phyloP scores from a whole-genome alignment of 805 yeast species.

The Nakazawaea molendinolei region DNA sequence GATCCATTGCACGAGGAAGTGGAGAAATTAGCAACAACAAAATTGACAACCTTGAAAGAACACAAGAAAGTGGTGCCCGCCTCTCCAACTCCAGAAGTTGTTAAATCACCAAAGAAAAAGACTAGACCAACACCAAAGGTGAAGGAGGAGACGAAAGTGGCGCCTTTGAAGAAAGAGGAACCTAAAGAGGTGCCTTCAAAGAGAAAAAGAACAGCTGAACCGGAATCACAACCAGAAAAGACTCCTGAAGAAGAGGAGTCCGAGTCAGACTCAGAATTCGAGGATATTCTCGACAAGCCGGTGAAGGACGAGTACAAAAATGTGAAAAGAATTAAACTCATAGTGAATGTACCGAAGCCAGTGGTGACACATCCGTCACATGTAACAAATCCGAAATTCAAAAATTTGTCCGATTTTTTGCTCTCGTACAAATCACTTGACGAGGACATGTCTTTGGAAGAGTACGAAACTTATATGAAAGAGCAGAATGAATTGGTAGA shows the following conservation, averaged over 20 bases:
- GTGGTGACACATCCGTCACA: slow-evolving; percentile 57
- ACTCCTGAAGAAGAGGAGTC: slow-evolving; percentile 6
- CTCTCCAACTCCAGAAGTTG: no score
- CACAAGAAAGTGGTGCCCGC: neutral
- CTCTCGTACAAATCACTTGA: slow-evolving; percentile 52
- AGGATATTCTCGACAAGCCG: slow-evolving; percentile 1
- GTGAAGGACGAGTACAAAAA: slow-evolving; percentile 1
- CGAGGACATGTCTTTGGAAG: slow-evolving; percentile 55
- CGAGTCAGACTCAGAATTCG: slow-evolving; percentile 2
- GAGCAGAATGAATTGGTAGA: slow-evolving; percentile 42
- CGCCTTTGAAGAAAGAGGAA: neutral
- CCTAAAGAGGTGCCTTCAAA: neutral
- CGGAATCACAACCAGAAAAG: no score
- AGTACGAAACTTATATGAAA: slow-evolving; percentile 48
- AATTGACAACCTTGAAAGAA: neutral
- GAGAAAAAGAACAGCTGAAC: neutral
- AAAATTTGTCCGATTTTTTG: slow-evolving; percentile 36
- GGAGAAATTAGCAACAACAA: slow-evolving; percentile 12
- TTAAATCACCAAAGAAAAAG: slow-evolving; percentile 1
- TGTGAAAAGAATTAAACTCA: slow-evolving; percentile 22
- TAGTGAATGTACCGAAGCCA: slow-evolving; percentile 34
- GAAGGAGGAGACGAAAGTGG: neutral
- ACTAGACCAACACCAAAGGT: neutral
- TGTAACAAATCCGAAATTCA: slow-evolving; percentile 37
- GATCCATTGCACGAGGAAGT: slow-evolving; percentile 20